Conservation (phyloP, 2,329 filamentous ascomycete genomes). For the Xylariaceae sp. region DNA sequence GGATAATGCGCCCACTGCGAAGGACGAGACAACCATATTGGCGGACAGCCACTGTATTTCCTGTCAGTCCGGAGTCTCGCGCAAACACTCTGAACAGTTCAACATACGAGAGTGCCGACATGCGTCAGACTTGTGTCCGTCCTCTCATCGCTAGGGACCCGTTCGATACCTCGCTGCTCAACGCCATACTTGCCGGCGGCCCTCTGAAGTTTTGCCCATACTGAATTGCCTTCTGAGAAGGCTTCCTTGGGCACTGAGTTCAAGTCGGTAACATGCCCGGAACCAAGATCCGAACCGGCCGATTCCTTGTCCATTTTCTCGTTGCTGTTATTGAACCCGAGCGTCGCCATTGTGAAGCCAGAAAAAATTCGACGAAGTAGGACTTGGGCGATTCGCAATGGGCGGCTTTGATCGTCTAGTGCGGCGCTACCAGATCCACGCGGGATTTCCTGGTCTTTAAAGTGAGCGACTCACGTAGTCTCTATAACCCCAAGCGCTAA, state of each 20-base stretch:
- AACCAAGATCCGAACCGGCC: slow-evolving; percentile 17
- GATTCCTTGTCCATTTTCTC: slow-evolving; percentile 16
- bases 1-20: slow-evolving; percentile 69
- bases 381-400: not conserved
- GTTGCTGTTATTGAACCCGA: slow-evolving; percentile 9
- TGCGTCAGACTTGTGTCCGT: slow-evolving; percentile 62
- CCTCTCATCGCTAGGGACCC: slow-evolving; percentile 66
- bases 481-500: not conserved
- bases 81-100: not conserved
- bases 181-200: slow-evolving; percentile 63
- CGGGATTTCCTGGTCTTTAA: not conserved
- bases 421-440: not conserved
- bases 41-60: slow-evolving; percentile 64
- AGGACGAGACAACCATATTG: slow-evolving; percentile 74
- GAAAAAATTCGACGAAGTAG: not conserved
- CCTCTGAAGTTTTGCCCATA: slow-evolving; percentile 46
- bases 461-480: not conserved
- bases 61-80: not conserved
- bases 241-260: slow-evolving; percentile 14
- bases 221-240: slow-evolving; percentile 14
- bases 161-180: slow-evolving; percentile 72
- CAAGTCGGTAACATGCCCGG: slow-evolving; percentile 17
- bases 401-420: not conserved
- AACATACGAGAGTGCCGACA: slow-evolving; percentile 65
- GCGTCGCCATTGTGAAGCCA: slow-evolving; percentile 14